Evolutionary conservation across 768 basidiomycete species (phyloP), one percentile per base, ranked within the genome.

Genomic region (Tylopilus subfusipes): DNA sequence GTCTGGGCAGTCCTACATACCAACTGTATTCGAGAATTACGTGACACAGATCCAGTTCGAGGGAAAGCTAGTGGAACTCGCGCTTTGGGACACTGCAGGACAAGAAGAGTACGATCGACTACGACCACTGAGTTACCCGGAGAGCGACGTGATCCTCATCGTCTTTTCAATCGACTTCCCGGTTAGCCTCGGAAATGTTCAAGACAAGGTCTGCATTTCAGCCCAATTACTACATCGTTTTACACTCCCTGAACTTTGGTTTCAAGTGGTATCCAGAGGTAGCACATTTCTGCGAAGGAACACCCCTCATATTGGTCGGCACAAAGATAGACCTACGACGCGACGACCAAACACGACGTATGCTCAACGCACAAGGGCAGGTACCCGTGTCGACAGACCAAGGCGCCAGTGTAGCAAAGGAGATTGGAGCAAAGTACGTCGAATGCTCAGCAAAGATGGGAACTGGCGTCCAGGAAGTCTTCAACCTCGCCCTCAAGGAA

Each of bases 61-160:
- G 24, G 86, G 88, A 52, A 94, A 93, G 73, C 76, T 90, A 19
- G 85, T 99, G 57, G 93, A 97, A 66, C 82, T 99, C 40, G 96
- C 97, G n/a, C 78, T 99, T 18, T 99, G 96, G 93, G 94, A 98
- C 73, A 98, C 94, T 1, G 94, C 94, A 1, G 94, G 94, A 25
- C 94, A 97, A 70, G 94, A 98, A 73, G 94, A 98, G 75, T 98
- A 97, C 72, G 93, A 95, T 70, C 81, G 90, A 58, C 79, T 94
- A 52, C 80, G 90, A 60, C 90, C 90, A 19, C 77, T 93, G 58
- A 89, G 86, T 69, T 93, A 93, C 62, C 90, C 91, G 19, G 90
- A 93, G 71, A 88, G 85, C 77, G 82, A 92, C 66, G 90, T 93
- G 55, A 92, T 96, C 63, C 86, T 96, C 62, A 90, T 96, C 62